These are phyloP conservation scores for Echeveria elegans DNA, from an alignment of 164 flowering plant genomes.

Conservation along the genomic window DNA sequence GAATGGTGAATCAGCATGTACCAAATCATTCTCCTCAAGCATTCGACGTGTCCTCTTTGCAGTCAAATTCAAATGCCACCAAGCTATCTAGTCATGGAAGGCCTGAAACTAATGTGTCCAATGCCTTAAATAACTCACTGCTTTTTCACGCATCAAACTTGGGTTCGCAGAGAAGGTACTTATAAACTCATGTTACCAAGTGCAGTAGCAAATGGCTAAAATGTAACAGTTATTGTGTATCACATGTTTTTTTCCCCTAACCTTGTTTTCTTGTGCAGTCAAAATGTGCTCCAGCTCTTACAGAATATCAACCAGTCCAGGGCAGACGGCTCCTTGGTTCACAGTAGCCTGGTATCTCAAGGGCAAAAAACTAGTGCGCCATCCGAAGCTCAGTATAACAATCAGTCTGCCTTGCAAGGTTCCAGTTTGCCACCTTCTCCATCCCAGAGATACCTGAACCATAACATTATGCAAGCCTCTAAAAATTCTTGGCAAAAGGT, in stretches of 20 bases:
- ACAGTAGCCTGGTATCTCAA: background rate
- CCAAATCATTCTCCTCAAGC: background rate
- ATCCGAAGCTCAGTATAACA: slow-evolving; percentile 1
- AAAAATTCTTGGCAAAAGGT: slow-evolving; percentile 6
- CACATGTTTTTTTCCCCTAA: background rate
- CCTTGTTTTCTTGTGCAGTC: background rate
- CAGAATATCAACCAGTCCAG: background rate
- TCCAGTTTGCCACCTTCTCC: background rate
- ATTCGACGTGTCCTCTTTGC: background rate
- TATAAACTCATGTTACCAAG: background rate
- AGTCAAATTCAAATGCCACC: background rate
- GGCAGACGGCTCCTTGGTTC: background rate
- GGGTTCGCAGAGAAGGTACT: slow-evolving; percentile 2
- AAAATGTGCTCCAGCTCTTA: background rate
- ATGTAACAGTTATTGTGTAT: background rate
- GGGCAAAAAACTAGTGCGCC: background rate
- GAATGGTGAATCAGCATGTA: slow-evolving; percentile 1
- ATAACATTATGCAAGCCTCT: background rate
- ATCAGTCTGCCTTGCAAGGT: background rate
- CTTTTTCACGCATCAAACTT: background rate
- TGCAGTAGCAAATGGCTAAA: background rate
- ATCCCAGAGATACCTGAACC: background rate
- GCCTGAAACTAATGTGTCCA: background rate
- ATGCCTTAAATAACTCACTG: background rate
- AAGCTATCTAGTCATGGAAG: background rate